These are phyloP conservation scores for Tolypocladium tropicale DNA, from an alignment of 2,329 filamentous ascomycete species.

Conservation along the genomic window DNA sequence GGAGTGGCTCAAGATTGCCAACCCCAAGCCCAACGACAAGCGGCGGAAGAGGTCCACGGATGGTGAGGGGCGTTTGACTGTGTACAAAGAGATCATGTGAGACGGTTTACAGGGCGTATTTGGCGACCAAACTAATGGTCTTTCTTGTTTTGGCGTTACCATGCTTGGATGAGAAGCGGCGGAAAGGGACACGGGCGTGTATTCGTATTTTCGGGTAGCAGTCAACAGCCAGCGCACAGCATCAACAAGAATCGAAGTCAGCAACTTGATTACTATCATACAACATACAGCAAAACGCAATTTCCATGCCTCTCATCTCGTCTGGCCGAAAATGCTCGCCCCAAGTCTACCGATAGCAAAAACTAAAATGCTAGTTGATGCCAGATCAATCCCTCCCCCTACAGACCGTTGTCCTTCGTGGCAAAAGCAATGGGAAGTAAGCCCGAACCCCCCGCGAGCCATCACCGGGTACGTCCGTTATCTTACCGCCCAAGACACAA, in stretches of 20 bases:
- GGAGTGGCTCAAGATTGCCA: conserved; percentile 63
- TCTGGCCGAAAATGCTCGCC: conserved; percentile 2
- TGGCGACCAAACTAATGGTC: not conserved
- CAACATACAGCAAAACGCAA: conserved; percentile 1
- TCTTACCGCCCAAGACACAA: not conserved
- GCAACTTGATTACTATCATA: conserved; percentile 8
- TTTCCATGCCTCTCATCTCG: not conserved
- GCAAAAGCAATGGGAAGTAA: not conserved
- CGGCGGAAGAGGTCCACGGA: not conserved
- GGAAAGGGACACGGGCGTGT: not conserved
- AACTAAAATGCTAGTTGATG: not conserved
- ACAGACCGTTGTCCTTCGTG: not conserved
- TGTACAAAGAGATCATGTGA: not conserved
- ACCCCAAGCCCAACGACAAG: conserved; percentile 35
- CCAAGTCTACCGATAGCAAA: conserved; percentile 4
- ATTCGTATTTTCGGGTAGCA: not conserved
- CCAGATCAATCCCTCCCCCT: not conserved
- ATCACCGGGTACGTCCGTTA: not conserved
- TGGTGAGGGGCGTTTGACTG: not conserved
- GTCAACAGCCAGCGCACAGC: not conserved
- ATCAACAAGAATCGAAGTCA: not conserved
- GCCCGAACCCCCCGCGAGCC: not conserved
- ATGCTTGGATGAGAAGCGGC: not conserved
- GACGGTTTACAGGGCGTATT: not conserved
- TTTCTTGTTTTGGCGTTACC: too few species aligned